Conservation (phyloP, 2,329 filamentous ascomycete species). For the Cladophialophora carrionii region DNA sequence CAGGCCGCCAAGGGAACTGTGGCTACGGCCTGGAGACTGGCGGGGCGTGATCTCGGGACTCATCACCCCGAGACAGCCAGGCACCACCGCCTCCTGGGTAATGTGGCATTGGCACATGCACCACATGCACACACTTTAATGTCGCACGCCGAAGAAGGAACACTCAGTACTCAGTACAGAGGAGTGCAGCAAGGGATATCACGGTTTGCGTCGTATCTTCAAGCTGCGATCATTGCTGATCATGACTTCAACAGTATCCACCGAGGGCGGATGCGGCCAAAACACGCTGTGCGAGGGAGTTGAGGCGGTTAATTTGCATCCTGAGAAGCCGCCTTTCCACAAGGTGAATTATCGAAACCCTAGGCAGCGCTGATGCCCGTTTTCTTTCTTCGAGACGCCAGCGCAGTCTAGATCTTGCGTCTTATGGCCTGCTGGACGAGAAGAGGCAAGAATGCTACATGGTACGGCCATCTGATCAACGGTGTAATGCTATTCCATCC, state of each 20-base stretch:
- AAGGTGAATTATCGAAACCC: neutral
- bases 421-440: neutral
- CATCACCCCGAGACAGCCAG: constrained; percentile 8
- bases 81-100: neutral
- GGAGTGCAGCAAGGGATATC: neutral
- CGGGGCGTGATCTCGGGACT: constrained; percentile 7
- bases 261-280: neutral
- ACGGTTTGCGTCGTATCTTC: neutral
- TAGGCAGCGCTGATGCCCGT: neutral
- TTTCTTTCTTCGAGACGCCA: no score
- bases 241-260: neutral
- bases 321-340: neutral
- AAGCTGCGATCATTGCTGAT: neutral
- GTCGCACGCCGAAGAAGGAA: no score
- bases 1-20: constrained; percentile 14
- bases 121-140: neutral
- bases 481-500: neutral
- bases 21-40: neutral
- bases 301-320: neutral
- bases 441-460: neutral
- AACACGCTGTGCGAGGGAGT: neutral
- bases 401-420: neutral
- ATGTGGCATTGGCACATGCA: neutral
- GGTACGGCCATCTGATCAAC: neutral
- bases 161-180: neutral